Evolutionary conservation across 805 yeast species (phyloP).

Genomic region (Saccharomycopsis schoenii): DNA sequence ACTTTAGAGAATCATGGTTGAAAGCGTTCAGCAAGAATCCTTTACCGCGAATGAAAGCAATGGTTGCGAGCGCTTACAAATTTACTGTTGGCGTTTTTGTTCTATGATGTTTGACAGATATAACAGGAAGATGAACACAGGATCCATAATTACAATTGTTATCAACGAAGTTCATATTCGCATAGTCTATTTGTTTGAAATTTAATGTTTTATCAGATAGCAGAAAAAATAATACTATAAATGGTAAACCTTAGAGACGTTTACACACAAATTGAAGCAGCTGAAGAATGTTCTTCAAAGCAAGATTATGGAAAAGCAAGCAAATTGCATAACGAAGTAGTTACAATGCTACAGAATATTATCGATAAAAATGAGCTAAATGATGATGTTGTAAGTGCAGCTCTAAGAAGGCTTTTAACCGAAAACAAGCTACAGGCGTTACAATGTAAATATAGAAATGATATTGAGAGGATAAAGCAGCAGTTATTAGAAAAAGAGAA

Average conservation of each 20-base stretch:
- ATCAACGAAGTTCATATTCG: not conserved
- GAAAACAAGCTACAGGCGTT: not conserved
- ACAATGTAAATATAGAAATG: not conserved
- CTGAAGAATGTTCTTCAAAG: conserved; percentile 2
- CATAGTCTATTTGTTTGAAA: not conserved
- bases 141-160: not conserved
- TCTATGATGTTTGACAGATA: not conserved
- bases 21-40: not conserved
- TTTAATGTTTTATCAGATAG: not conserved
- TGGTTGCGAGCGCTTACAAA: not conserved
- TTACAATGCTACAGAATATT: not conserved
- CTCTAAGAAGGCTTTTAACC: not conserved
- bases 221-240: not conserved
- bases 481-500: not conserved
- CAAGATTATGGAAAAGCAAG: conserved; percentile 6
- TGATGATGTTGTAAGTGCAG: not conserved
- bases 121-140: not conserved
- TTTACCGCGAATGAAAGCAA: not conserved
- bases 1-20: not conserved
- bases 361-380: not conserved
- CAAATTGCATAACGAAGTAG: not conserved
- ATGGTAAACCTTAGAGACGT: conserved; percentile 3
- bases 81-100: not conserved
- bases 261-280: conserved; percentile 1
- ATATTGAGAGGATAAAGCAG: not conserved